phyloP scores from a whole-genome alignment of 208 protist genomes.

The Naegleria fowleri region DNA sequence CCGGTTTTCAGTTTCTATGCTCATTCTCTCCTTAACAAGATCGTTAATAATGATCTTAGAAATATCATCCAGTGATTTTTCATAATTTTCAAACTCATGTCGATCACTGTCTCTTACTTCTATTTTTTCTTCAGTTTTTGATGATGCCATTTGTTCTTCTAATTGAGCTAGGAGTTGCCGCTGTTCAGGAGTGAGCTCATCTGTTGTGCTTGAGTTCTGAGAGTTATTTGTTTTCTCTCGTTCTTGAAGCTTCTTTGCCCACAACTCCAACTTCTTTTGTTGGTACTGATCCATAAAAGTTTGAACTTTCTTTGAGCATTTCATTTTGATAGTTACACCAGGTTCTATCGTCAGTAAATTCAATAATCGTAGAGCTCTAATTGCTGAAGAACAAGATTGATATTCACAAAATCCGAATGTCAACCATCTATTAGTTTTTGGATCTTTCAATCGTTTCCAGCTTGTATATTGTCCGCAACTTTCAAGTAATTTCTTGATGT shows the following conservation, averaged over 20 bases:
- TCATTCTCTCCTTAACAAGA: not conserved
- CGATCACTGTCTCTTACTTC: not conserved
- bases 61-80: not conserved
- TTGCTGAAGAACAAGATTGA: not conserved
- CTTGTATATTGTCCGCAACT: not conserved
- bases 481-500: not conserved
- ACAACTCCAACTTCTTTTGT: not conserved
- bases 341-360: not conserved
- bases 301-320: not conserved
- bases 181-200: not conserved
- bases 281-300: not conserved
- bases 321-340: not conserved
- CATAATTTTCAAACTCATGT: not conserved
- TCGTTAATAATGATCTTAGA: not conserved
- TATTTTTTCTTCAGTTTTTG: not conserved
- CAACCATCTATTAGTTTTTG: constrained; percentile 1
- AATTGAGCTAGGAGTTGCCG: not conserved
- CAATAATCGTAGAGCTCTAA: not conserved
- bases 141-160: not conserved
- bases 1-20: not conserved
- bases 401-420: constrained; percentile 21
- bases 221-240: not conserved
- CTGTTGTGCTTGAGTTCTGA: not conserved
- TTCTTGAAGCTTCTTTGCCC: not conserved
- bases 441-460: not conserved